These are phyloP conservation scores for Russula emetica DNA, from an alignment of 768 basidiomycete genomes.

Conservation along the genomic window DNA sequence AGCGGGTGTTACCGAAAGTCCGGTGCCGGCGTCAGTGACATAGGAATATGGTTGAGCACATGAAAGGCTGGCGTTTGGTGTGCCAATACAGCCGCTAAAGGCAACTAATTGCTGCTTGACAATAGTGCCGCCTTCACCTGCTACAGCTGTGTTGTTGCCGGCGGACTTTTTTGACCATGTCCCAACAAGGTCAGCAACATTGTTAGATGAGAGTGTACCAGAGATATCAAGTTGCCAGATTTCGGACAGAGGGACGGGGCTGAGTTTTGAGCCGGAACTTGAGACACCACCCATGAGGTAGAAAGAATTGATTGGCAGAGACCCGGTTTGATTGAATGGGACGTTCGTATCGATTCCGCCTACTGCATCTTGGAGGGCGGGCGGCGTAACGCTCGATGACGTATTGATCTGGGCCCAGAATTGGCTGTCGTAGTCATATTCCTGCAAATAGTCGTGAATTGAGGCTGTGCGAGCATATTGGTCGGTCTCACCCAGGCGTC, in stretches of 20 bases:
- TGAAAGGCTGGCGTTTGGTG: conserved; percentile 37
- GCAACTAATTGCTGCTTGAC: conserved; percentile 50
- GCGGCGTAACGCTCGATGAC: conserved; percentile 48
- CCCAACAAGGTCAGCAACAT: conserved; percentile 46
- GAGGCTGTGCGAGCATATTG: conserved; percentile 17
- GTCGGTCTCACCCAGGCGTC: conserved; percentile 66
- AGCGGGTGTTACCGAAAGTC: conserved; percentile 37
- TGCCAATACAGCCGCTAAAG: conserved; percentile 57
- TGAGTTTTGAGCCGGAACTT: conserved; percentile 33
- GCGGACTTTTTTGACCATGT: conserved; percentile 56
- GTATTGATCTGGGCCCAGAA: conserved; percentile 68
- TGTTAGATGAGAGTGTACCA: conserved; percentile 68
- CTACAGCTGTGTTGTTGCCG: conserved; percentile 38
- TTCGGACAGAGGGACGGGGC: conserved; percentile 50
- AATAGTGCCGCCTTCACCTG: conserved; percentile 57
- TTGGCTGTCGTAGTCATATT: conserved; percentile 69
- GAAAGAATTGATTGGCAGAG: conserved; percentile 65
- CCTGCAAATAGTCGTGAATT: conserved; percentile 41
- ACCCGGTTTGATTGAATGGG: conserved; percentile 40
- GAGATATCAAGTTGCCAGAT: conserved; percentile 68
- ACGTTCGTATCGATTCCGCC: conserved; percentile 60
- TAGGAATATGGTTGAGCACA: conserved; percentile 62
- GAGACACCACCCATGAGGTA: conserved; percentile 70
- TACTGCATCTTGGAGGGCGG: conserved; percentile 62
- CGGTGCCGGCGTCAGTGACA: conserved; percentile 60